These are phyloP conservation scores for Ampelocalamus luodianensis DNA, from an alignment of 176 grass and related monocot genomes.

Conservation along the genomic window DNA sequence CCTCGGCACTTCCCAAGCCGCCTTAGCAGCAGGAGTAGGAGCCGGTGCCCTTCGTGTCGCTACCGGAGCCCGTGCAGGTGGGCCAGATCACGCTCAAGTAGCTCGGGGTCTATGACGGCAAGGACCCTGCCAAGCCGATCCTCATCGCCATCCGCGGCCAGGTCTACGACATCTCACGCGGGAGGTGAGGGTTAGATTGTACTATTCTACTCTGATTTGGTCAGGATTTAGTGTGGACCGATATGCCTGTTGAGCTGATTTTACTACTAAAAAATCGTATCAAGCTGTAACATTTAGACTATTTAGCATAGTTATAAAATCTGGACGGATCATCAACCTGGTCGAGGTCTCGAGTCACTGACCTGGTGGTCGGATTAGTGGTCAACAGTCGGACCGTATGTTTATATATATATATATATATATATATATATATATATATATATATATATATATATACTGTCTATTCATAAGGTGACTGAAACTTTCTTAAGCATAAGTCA, in stretches of 20 bases:
- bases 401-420: too few species aligned
- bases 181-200: conserved; percentile 57
- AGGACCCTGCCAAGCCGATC: conserved; percentile 74
- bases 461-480: too few species aligned
- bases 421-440: too few species aligned
- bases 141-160: conserved; percentile 85
- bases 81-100: conserved; percentile 83
- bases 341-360: too few species aligned
- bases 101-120: conserved; percentile 77
- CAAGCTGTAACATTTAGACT: neutral
- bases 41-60: conserved; percentile 42
- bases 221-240: conserved; percentile 1
- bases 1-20: neutral
- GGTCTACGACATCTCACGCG: conserved; percentile 82
- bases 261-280: neutral
- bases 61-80: conserved; percentile 61
- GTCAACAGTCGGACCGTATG: too few species aligned
- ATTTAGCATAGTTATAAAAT: neutral
- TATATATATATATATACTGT: too few species aligned
- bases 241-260: neutral
- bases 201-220: neutral
- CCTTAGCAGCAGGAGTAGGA: neutral
- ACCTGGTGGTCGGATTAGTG: too few species aligned
- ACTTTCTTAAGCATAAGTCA: too few species aligned
- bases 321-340: too few species aligned